Conservation (phyloP, 2,329 filamentous ascomycete genomes). For the Zymoseptoria passerinii region DNA sequence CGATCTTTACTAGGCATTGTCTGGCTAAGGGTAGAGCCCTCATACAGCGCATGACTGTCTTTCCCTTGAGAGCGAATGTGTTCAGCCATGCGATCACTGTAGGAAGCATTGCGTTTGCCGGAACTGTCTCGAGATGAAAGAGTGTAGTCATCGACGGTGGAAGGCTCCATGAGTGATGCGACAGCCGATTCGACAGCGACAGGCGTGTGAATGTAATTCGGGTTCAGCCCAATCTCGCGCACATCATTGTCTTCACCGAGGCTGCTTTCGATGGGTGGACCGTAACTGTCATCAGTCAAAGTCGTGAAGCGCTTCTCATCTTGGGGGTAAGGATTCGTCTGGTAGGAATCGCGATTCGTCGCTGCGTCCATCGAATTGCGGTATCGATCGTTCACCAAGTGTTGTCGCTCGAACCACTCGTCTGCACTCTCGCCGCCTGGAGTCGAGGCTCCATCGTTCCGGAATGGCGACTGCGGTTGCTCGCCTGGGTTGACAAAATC, state of each 20-base stretch:
- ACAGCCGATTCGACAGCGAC: constrained; percentile 79
- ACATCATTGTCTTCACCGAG: constrained; percentile 57
- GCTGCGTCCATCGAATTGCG: constrained; percentile 34
- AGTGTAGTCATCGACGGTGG: constrained; percentile 50
- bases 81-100: constrained; percentile 23
- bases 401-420: constrained; percentile 45
- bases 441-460: constrained; percentile 33
- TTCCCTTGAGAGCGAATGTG: constrained; percentile 19
- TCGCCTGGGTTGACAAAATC: constrained; percentile 31
- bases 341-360: constrained; percentile 30
- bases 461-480: constrained; percentile 39
- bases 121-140: constrained; percentile 20
- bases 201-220: constrained; percentile 65
- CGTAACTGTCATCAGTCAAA: constrained; percentile 49
- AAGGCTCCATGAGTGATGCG: constrained; percentile 81
- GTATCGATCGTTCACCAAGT: constrained; percentile 53
- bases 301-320: constrained; percentile 45
- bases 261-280: constrained; percentile 34
- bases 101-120: constrained; percentile 19
- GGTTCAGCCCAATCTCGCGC: constrained; percentile 53
- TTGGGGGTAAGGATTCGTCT: constrained; percentile 44
- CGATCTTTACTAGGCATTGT: constrained; percentile 26
- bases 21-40: constrained; percentile 26
- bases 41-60: constrained; percentile 21
- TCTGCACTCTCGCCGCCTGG: constrained; percentile 34